A percentile compares a stretch with the other conserved stretches of the same genome.
These are phyloP conservation scores for Niveomyces coronatus DNA, from an alignment of 2,329 filamentous ascomycete species.

Conservation along the genomic window DNA sequence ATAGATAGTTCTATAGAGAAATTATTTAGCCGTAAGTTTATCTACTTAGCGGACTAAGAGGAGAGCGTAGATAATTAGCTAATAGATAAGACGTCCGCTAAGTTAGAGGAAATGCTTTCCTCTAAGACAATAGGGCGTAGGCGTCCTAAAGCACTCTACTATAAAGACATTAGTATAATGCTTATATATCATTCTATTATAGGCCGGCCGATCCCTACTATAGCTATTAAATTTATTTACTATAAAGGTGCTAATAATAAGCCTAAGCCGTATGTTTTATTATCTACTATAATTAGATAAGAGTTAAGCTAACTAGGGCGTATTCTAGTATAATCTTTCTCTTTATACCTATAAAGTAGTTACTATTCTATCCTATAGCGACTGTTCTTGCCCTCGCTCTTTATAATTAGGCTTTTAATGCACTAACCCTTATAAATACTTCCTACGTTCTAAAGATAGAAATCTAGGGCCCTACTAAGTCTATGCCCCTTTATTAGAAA, in stretches of 20 bases:
- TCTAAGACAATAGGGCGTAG: constrained; percentile 14
- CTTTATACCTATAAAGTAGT: constrained; percentile 16
- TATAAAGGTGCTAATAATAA: constrained; percentile 20
- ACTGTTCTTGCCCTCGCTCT: constrained; percentile 18
- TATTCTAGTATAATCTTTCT: constrained; percentile 19
- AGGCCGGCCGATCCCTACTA: constrained; percentile 14
- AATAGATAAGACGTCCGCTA: constrained; percentile 14
- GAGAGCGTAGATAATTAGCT: background rate
- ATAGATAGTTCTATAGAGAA: constrained; percentile 17
- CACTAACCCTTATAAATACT: constrained; percentile 14
- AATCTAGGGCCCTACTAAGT: constrained; percentile 12
- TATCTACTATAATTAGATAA: background rate
- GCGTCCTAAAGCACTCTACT: constrained; percentile 20
- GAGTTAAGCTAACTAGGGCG: constrained; percentile 6
- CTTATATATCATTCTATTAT: constrained; percentile 17
- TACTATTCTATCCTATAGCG: constrained; percentile 18
- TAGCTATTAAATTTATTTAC: constrained; percentile 21
- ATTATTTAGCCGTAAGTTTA: constrained; percentile 17
- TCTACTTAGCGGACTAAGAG: constrained; percentile 6
- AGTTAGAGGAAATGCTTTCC: constrained; percentile 16
- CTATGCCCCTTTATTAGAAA: constrained; percentile 17
- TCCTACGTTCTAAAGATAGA: constrained; percentile 12
- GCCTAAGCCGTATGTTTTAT: constrained; percentile 17
- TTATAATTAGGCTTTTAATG: constrained; percentile 16
- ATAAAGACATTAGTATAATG: constrained; percentile 22